Evolutionary conservation across 495 filamentous ascomycete species (phyloP).

Genomic region (Podospora tetraspora): DNA sequence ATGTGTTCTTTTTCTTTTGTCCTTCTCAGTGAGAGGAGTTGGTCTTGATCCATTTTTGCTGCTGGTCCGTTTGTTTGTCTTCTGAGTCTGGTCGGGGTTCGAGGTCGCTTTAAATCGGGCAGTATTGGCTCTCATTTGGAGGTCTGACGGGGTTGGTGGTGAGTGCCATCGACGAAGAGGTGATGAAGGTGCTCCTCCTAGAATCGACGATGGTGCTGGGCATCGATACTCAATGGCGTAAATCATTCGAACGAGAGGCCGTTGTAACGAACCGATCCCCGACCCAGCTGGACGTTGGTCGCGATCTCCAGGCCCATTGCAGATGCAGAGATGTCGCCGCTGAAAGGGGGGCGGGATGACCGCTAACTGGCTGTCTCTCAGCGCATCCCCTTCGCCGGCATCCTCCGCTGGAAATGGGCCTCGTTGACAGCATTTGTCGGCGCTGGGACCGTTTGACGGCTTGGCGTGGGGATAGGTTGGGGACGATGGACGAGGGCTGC

Average conservation of each 20-base stretch:
- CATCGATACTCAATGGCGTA: no score
- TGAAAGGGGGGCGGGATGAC: background rate
- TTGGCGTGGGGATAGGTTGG: background rate
- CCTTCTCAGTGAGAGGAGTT: background rate
- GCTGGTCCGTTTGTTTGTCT: background rate
- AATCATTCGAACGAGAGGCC: no score
- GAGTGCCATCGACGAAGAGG: no score
- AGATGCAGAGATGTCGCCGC: background rate
- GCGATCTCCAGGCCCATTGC: background rate
- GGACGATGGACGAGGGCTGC: background rate
- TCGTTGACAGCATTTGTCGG: constrained; percentile 6
- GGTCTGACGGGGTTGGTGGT: no score
- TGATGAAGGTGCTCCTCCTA: no score
- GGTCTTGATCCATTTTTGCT: background rate
- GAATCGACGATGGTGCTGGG: background rate
- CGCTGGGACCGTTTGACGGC: background rate
- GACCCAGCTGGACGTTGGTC: background rate
- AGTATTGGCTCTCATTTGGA: no score
- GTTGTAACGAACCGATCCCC: background rate
- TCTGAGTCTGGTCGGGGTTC: background rate
- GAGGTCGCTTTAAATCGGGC: no score
- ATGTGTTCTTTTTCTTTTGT: background rate
- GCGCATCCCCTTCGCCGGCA: background rate
- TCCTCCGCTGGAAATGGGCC: background rate
- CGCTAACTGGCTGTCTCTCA: background rate